Evolutionary conservation across 2,329 filamentous ascomycete species (phyloP), one percentile per base, ranked within the genome.

Genomic region (Phialophora expanda): DNA sequence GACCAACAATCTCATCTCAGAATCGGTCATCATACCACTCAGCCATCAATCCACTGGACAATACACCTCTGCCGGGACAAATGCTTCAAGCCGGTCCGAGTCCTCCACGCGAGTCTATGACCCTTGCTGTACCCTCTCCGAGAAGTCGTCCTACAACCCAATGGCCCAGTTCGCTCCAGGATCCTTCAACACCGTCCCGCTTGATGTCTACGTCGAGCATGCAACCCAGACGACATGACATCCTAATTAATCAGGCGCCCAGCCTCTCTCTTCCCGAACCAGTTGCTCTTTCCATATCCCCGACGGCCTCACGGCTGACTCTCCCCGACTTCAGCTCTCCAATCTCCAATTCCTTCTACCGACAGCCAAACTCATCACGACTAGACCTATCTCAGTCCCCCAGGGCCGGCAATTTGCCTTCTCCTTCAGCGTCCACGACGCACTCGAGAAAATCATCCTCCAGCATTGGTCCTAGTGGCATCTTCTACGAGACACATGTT

Each of bases 401-500:
- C 22, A 28, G 17, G 46, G 62, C 60, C 38, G 54, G 41, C 34
- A 48, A 30, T 5, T 30, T 26, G 11, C 34, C n/a, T 17, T 44
- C 62, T 34, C 17, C 32, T 22, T 50, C 58, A 26, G 20, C 46
- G 38, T 51, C 51, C 9, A 54, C 26, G 11, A 62, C 50, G 22
- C 26, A 55, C 22, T 30, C 56, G 34, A 50, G 60, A 30, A 60
- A 61, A n/a, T 66, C 64, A 8, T 44, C 46, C n/a, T 57, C 60
- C 9, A 66, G 64, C 50, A 51, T 66, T 30, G 64, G 62, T 12
- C 61, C 61, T 9, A 65, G 59, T 34, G 62, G 62, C 14, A 62
- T 69, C 20, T 53, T 67, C 44, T 69, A 69, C 28, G 67, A 69
- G 1, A 44, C 67, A 7, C 67, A 69, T 26, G 34, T 69, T 11